Evolutionary conservation across 805 yeast species (phyloP).

Genomic region (Saturnispora bothae): DNA sequence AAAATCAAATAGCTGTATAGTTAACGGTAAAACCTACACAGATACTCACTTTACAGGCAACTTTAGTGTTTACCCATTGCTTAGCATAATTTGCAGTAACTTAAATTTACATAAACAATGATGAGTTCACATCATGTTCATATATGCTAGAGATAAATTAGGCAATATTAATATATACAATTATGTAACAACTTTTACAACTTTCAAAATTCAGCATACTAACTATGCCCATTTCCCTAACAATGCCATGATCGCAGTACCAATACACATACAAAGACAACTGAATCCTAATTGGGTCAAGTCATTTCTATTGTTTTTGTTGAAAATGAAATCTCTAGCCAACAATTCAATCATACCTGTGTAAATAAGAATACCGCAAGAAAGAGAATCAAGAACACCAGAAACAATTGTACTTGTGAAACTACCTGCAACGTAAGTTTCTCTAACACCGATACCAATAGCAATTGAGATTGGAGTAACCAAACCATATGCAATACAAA

Average conservation of each 20-base stretch:
- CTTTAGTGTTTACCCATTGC: too few species aligned
- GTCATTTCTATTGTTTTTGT: slow-evolving; percentile 46
- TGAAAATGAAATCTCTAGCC: slow-evolving; percentile 60
- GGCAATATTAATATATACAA: not conserved
- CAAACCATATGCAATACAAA: slow-evolving; percentile 41
- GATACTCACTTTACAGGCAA: too few species aligned
- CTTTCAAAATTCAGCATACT: not conserved
- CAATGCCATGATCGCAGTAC: slow-evolving; percentile 63
- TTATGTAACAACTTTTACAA: not conserved
- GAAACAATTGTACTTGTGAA: slow-evolving; percentile 47
- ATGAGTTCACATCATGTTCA: too few species aligned
- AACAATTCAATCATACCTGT: slow-evolving; percentile 65
- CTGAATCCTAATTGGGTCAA: slow-evolving; percentile 37
- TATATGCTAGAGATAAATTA: too few species aligned
- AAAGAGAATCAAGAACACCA: slow-evolving; percentile 61
- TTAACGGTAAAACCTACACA: too few species aligned
- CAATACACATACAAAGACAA: slow-evolving; percentile 39
- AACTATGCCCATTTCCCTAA: slow-evolving; percentile 61
- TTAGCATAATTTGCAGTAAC: too few species aligned
- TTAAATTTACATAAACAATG: too few species aligned
- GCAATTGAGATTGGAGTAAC: slow-evolving; percentile 67
- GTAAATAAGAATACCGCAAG: slow-evolving; percentile 65
- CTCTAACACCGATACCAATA: slow-evolving; percentile 64
- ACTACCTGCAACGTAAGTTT: slow-evolving; percentile 44
- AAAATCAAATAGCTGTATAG: too few species aligned